These are phyloP conservation scores for Flueggea neowawraea DNA, from an alignment of 441 rosid genomes.

Conservation along the genomic window DNA sequence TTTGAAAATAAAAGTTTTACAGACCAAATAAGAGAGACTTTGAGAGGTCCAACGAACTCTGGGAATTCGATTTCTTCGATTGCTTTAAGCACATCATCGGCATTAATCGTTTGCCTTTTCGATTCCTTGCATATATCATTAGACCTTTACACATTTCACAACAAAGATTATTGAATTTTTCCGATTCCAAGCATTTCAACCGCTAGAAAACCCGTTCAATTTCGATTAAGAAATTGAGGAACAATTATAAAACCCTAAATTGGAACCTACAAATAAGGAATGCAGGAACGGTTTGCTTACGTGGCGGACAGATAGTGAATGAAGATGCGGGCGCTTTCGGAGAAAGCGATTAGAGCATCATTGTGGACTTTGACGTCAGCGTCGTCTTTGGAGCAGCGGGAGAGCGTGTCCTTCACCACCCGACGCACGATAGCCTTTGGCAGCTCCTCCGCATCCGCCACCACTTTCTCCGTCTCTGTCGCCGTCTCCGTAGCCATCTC, in stretches of 20 bases:
- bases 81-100: constrained; percentile 78
- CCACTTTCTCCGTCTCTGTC: constrained; percentile 43
- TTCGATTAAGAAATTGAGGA: too few species aligned
- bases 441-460: constrained; percentile 69
- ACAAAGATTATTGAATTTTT: too few species aligned
- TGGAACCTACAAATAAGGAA: too few species aligned
- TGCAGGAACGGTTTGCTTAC: constrained; percentile 22
- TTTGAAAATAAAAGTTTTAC: background rate
- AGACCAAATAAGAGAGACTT: constrained; percentile 69
- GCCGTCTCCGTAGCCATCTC: background rate
- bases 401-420: constrained; percentile 83
- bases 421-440: constrained; percentile 84
- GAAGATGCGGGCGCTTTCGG: constrained; percentile 57
- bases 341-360: constrained; percentile 82
- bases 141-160: constrained; percentile 40
- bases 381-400: constrained; percentile 56
- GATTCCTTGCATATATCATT: constrained; percentile 90
- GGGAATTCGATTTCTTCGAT: constrained; percentile 83
- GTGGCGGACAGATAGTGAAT: constrained; percentile 59
- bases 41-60: constrained; percentile 75
- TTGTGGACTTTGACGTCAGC: constrained; percentile 65
- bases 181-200: too few species aligned
- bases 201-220: too few species aligned
- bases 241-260: too few species aligned
- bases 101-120: constrained; percentile 86